phyloP scores from a whole-genome alignment of 306 rosid genomes.

The Dryas alaskensis region DNA sequence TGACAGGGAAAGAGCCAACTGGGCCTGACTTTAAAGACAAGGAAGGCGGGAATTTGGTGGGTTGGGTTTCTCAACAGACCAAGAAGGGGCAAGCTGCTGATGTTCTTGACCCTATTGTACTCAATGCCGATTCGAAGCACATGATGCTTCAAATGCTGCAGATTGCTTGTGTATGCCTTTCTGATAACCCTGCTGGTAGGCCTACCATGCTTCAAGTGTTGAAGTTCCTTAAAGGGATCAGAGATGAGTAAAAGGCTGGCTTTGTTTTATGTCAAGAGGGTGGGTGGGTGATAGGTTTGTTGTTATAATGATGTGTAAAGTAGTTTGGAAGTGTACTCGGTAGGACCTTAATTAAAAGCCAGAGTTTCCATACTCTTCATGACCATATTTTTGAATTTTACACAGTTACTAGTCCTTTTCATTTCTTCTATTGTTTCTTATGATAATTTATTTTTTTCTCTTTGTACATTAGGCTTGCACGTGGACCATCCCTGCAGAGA shows the following conservation, averaged over 20 bases:
- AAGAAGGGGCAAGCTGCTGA: conserved; percentile 68
- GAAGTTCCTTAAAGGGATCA: conserved; percentile 70
- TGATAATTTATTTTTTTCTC: too few species aligned
- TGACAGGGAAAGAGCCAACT: conserved; percentile 95
- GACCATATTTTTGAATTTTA: neutral
- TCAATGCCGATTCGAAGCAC: conserved; percentile 68
- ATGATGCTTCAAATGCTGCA: conserved; percentile 77
- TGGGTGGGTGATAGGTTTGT: neutral
- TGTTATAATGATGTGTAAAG: conserved; percentile 14
- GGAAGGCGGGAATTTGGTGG: conserved; percentile 96
- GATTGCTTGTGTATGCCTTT: conserved; percentile 76
- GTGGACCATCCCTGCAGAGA: too few species aligned
- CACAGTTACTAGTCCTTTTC: neutral
- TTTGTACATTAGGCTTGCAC: too few species aligned
- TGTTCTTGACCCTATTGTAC: conserved; percentile 75
- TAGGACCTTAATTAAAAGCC: conserved; percentile 5
- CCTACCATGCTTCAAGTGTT: conserved; percentile 92
- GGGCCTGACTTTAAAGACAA: conserved; percentile 89
- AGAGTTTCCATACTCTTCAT: conserved; percentile 2
- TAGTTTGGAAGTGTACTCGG: neutral
- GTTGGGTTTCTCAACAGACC: conserved; percentile 85
- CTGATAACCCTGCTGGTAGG: conserved; percentile 85
- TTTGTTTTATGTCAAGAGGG: neutral
- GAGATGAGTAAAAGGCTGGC: conserved; percentile 42
- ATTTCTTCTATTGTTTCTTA: too few species aligned